Base-by-base conservation (phyloP, 1,139 yeast species). In the Scheffersomyces quercinus region DNA sequence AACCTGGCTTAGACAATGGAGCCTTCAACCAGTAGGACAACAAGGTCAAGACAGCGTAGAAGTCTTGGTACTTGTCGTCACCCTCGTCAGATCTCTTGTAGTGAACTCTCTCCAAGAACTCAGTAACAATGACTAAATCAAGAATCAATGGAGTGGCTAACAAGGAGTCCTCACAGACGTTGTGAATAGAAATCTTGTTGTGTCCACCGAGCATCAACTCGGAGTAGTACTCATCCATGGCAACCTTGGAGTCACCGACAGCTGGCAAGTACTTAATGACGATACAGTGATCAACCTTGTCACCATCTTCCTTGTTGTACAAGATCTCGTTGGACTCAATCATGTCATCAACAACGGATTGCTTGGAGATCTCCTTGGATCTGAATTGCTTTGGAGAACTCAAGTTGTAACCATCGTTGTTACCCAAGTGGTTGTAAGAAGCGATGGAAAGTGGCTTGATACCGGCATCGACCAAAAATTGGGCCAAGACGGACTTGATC, bases 131-230 rank as follows among this genome's bases (percentile, higher is more conserved):
- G 43, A 89, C 88, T 68, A 91, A 78, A 67, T 91, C 98, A 58
- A 91, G 85, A 65, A 91, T 91, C 68, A 91, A 77, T 41, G 98
- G 98, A 24, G 97, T 87, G 29, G 98, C 98, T 65, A 91, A 79
- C 58, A 91, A 76, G 3, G 97, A 90, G 68, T 91, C 98, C 71
- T 91, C 98, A 69, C 98, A 91, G 35, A 91, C 96, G 64, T 91
- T 91, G 73, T 90, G 96, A 62, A 91, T 86, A 44, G 95, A 83
- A 53, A 91, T 87, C 65, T 93, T 86, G 75, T 90, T 91, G 73
- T 90, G 97, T 39, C 98, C 98, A 50, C 98, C 98, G 59, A 91
- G 80, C 97, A 91, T 90, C 65, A 91, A 82, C 70, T 91, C 97
- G 48, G 95, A 86, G 74, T 90, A 89, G 72, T 91, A 91, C 74